phyloP scores from a whole-genome alignment of 805 yeast species.

The Schwanniomyces sp. region DNA sequence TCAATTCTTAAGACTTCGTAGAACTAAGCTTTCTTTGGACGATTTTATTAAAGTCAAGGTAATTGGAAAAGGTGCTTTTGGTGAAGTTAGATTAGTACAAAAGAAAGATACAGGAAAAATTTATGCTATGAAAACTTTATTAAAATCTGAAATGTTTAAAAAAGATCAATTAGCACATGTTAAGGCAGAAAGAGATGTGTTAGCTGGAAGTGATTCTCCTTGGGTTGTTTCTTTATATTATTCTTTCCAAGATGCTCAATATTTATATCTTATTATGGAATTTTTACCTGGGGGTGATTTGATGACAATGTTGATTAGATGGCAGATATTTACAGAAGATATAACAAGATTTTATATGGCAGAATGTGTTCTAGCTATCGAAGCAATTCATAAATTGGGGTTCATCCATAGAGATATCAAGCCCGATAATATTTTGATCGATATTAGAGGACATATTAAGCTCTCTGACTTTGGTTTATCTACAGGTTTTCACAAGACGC shows the following conservation, averaged over 20 bases:
- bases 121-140: conserved; percentile 90
- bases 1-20: conserved; percentile 76
- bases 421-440: conserved; percentile 92
- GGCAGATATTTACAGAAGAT: conserved; percentile 93
- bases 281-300: conserved; percentile 80
- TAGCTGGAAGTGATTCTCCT: conserved; percentile 86
- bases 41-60: conserved; percentile 90
- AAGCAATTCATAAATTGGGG: conserved; percentile 89
- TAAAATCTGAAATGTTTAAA: conserved; percentile 90
- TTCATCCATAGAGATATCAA: conserved; percentile 97
- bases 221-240: conserved; percentile 85
- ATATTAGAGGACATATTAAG: conserved; percentile 70
- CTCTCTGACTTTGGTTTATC: conserved; percentile 76
- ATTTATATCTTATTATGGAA: conserved; percentile 78
- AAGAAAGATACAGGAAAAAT: conserved; percentile 89
- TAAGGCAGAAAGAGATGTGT: conserved; percentile 92
- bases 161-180: conserved; percentile 95
- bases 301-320: conserved; percentile 94
- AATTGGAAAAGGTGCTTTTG: conserved; percentile 96
- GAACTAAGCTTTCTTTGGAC: conserved; percentile 79
- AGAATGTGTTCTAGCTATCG: conserved; percentile 92
- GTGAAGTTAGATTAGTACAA: conserved; percentile 93
- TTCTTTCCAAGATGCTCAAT: conserved; percentile 77
- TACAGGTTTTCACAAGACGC: conserved; percentile 92
- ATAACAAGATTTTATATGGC: conserved; percentile 93